Evolutionary conservation across 495 filamentous ascomycete genomes (phyloP).

Genomic region (Annulohypoxylon nitens): DNA sequence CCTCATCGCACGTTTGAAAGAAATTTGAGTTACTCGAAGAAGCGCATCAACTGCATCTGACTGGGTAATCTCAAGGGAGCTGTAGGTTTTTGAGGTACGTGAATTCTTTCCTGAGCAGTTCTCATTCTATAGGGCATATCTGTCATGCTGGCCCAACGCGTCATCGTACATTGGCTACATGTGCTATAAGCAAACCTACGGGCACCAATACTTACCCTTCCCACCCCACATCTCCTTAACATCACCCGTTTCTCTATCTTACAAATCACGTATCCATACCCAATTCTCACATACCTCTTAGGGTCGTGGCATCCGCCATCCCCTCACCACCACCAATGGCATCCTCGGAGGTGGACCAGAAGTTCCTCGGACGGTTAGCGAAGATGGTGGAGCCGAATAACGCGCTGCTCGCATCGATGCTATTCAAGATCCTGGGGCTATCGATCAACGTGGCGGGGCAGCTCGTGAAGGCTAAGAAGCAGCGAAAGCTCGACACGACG

Average conservation of each 20-base stretch:
- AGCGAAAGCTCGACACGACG: conserved; percentile 84
- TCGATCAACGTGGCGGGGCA: conserved; percentile 89
- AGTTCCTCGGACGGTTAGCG: conserved; percentile 90
- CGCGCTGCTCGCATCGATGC: conserved; percentile 78
- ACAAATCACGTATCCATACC: background rate
- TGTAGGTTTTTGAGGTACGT: conserved; percentile 34
- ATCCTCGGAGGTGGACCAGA: conserved; percentile 95
- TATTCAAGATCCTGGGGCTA: conserved; percentile 91
- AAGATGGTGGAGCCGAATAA: conserved; percentile 77
- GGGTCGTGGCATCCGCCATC: conserved; percentile 13
- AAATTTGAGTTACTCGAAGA: background rate
- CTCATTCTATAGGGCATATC: background rate
- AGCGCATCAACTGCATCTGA: background rate
- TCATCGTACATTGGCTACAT: background rate
- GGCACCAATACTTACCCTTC: background rate
- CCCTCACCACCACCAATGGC: conserved; percentile 72
- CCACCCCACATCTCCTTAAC: background rate
- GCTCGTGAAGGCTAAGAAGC: conserved; percentile 82
- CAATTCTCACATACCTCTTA: conserved; percentile 21
- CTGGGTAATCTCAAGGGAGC: conserved; percentile 7
- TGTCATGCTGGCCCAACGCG: background rate
- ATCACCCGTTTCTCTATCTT: background rate
- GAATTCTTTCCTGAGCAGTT: background rate
- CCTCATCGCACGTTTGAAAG: background rate
- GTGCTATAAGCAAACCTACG: conserved; percentile 16